Evolutionary conservation across 805 yeast species (phyloP).

Genomic region (Cyberlindnera suaveolens): DNA sequence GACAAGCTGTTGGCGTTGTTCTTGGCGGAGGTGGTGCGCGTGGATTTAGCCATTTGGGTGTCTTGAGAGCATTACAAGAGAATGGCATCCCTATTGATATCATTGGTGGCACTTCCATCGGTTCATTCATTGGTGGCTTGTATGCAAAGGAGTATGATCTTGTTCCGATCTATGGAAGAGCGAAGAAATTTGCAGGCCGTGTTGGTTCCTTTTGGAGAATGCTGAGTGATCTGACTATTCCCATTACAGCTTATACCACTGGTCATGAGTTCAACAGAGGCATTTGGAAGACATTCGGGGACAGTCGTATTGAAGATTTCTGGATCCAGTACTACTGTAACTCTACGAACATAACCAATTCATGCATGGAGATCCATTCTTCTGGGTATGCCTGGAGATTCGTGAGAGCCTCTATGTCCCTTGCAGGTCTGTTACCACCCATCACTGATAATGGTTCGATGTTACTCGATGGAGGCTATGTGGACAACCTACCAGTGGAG

Average conservation of each 20-base stretch:
- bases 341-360: conserved; percentile 91
- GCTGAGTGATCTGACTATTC: conserved; percentile 80
- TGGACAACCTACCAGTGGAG: conserved; percentile 85
- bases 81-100: conserved; percentile 90
- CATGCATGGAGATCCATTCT: conserved; percentile 90
- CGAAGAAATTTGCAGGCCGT: conserved; percentile 80
- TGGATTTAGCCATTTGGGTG: conserved; percentile 89
- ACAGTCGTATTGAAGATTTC: conserved; percentile 87
- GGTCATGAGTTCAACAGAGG: conserved; percentile 98
- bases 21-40: conserved; percentile 98
- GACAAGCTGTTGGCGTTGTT: conserved; percentile 90
- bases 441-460: conserved; percentile 84
- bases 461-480: conserved; percentile 94
- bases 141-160: conserved; percentile 90
- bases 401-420: conserved; percentile 91
- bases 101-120: conserved; percentile 95
- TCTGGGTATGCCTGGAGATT: conserved; percentile 95
- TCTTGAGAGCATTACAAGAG: conserved; percentile 84
- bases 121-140: conserved; percentile 91
- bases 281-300: conserved; percentile 94
- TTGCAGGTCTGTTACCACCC: conserved; percentile 90
- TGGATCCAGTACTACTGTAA: conserved; percentile 88
- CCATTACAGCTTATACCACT: conserved; percentile 89
- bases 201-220: conserved; percentile 84
- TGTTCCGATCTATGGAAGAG: conserved; percentile 85